Evolutionary conservation across 768 basidiomycete genomes (phyloP).

Genomic region (Piloderma croceum): DNA sequence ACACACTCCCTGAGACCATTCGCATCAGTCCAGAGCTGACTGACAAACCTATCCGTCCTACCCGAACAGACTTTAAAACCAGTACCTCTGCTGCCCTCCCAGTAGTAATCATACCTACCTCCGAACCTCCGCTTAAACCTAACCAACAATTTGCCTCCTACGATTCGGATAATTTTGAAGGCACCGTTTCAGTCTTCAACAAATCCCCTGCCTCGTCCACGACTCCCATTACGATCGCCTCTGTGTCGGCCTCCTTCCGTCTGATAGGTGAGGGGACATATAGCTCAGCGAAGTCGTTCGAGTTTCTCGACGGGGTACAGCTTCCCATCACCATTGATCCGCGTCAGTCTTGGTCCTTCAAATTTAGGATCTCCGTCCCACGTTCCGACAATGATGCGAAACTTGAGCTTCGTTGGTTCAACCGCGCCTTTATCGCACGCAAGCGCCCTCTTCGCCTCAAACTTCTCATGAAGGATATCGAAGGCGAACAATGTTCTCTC

Average conservation of each 20-base stretch:
- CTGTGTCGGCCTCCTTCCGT: constrained; percentile 29
- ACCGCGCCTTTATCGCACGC: constrained; percentile 28
- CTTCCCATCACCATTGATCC: constrained; percentile 34
- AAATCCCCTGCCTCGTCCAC: constrained; percentile 28
- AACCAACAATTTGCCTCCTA: constrained; percentile 25
- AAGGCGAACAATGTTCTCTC: constrained; percentile 34
- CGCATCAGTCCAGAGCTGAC: constrained; percentile 29
- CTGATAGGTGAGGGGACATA: constrained; percentile 32
- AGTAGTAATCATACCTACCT: constrained; percentile 28
- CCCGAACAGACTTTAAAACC: constrained; percentile 36
- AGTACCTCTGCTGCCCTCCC: constrained; percentile 24
- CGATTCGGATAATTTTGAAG: constrained; percentile 27
- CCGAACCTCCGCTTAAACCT: constrained; percentile 32
- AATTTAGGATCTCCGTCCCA: constrained; percentile 27
- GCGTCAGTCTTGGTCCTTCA: constrained; percentile 28
- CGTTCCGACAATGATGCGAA: constrained; percentile 31
- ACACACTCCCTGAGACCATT: constrained; percentile 28
- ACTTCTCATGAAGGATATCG: constrained; percentile 30
- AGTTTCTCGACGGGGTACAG: constrained; percentile 18
- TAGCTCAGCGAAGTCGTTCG: constrained; percentile 23
- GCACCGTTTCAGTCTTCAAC: constrained; percentile 33
- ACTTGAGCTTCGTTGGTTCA: constrained; percentile 27
- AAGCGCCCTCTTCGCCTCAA: constrained; percentile 33
- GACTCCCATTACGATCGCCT: constrained; percentile 31
- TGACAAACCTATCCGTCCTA: constrained; percentile 24